Percentiles rank a stretch among this genome's conserved stretches.
Evolutionary conservation across 148 eudicot species (phyloP).

Genomic region (Diospyros kaki): DNA sequence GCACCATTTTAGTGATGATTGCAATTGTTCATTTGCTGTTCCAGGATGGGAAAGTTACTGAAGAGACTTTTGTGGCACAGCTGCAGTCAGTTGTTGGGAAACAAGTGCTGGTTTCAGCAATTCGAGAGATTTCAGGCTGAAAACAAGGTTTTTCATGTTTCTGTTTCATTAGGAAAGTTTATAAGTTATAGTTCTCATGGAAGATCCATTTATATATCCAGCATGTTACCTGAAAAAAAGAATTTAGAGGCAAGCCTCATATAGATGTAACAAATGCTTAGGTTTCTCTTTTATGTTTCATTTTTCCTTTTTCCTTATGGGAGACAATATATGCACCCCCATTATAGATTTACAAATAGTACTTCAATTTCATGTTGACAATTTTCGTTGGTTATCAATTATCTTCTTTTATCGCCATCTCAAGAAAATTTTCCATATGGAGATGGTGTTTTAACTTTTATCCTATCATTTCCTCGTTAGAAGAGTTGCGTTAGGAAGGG

Average conservation of each 20-base stretch:
- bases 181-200: no score
- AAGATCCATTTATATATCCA: no score
- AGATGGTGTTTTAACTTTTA: no score
- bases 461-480: no score
- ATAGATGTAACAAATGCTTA: no score
- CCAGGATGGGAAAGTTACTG: constrained; percentile 57
- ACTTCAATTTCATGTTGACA: constrained; percentile 12
- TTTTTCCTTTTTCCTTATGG: background rate
- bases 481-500: no score
- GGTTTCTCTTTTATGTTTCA: background rate
- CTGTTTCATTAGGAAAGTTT: constrained; percentile 5
- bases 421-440: no score
- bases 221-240: no score
- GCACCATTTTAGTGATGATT: background rate
- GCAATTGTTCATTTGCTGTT: background rate
- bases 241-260: no score
- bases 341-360: constrained; percentile 9
- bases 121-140: constrained; percentile 39
- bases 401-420: no score
- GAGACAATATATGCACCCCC: background rate
- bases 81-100: constrained; percentile 48
- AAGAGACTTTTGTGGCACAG: constrained; percentile 35
- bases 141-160: constrained; percentile 17
- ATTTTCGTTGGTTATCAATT: background rate
- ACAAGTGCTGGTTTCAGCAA: constrained; percentile 33